A percentile compares a stretch with the other conserved stretches of the same genome.
Evolutionary conservation across 2,329 filamentous ascomycete species (phyloP).

Genomic region (Juglanconis juglandina): DNA sequence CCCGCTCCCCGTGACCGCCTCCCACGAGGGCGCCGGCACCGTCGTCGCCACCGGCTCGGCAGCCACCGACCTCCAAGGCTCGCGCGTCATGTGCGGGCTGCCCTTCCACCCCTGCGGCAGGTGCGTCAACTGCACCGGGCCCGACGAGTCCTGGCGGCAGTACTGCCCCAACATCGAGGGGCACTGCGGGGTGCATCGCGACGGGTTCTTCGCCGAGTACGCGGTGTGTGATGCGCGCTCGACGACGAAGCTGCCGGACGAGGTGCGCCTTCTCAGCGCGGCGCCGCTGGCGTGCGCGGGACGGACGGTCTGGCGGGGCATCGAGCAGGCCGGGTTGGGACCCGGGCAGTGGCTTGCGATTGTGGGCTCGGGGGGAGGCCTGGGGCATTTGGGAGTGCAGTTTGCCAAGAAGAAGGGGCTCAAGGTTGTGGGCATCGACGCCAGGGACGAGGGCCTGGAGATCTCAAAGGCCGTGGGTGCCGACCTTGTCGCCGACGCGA

Average conservation of each 20-base stretch:
- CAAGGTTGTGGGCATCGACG: constrained; percentile 51
- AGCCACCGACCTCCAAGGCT: constrained; percentile 45
- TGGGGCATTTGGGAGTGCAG: constrained; percentile 50
- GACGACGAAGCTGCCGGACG: constrained; percentile 44
- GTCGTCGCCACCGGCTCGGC: constrained; percentile 44
- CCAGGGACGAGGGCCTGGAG: constrained; percentile 49
- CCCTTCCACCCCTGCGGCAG: constrained; percentile 49
- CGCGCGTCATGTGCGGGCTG: constrained; percentile 55
- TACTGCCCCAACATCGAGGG: constrained; percentile 29
- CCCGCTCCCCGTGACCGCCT: constrained; percentile 49
- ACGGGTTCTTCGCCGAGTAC: constrained; percentile 59
- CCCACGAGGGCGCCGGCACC: constrained; percentile 56
- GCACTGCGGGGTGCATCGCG: constrained; percentile 44
- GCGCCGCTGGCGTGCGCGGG: constrained; percentile 57
- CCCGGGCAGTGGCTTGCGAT: constrained; percentile 37
- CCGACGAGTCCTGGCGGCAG: not conserved
- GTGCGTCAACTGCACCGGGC: constrained; percentile 46
- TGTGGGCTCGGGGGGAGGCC: constrained; percentile 47
- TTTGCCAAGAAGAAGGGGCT: constrained; percentile 50
- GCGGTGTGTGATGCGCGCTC: constrained; percentile 46
- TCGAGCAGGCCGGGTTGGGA: constrained; percentile 37
- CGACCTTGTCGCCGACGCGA: constrained; percentile 50
- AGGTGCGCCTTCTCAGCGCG: constrained; percentile 46
- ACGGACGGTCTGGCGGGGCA: constrained; percentile 44
- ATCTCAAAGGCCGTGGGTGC: constrained; percentile 34